Base-by-base conservation (phyloP, 2,329 filamentous ascomycete genomes). In the Pseudopithomyces chartarum region DNA sequence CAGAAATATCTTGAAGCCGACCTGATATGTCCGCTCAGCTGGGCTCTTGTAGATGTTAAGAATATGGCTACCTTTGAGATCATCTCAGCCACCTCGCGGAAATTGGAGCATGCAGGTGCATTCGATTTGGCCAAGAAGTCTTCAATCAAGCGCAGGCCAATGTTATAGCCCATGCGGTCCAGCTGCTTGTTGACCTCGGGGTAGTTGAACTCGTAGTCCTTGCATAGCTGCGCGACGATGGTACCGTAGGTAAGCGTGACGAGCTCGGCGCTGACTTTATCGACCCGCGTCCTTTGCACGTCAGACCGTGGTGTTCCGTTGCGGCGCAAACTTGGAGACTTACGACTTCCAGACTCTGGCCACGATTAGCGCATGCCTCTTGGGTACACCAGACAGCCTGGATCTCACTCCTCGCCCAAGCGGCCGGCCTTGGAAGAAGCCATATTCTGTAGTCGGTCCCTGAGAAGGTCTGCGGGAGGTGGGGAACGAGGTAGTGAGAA, bases 151-250 rank as follows among this genome's bases (percentile, higher is more conserved):
- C 95, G 90, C 71, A 98, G 83, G 26, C 95, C 95, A 63, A 99
- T 99, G 71, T 98, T 98, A 80, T 98, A 97, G 54, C 95, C 95
- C 95, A 99, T 99, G 80, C 94, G 96, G 74, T 99, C 95, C 43
- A 99, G 85, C 76, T 99, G 95, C 76, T 94, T 92, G 80, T 99
- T 99, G 74, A 99, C 94, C 76, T 98, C 92, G 50, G 86, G 82
- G 74, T 99, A 99, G 79, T 98, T 92, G 69, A 87, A 88, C 68
- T 97, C 92, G 75, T 94, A 97, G 81, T 99, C 95, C 77, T 94
- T 94, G 81, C 94, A 98, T 64, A 99, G 83, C 76, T 98, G 94
- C 55, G 92, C 91, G 55, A 99, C 95, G 61, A 99, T 96, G 22
- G 95, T 98, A 72, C 95, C 95, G 77, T 99, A 99, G 32, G 95